Evolutionary conservation across 2,329 filamentous ascomycete genomes (phyloP), one percentile per base, ranked within the genome.

Genomic region (Scorias spongiosa): DNA sequence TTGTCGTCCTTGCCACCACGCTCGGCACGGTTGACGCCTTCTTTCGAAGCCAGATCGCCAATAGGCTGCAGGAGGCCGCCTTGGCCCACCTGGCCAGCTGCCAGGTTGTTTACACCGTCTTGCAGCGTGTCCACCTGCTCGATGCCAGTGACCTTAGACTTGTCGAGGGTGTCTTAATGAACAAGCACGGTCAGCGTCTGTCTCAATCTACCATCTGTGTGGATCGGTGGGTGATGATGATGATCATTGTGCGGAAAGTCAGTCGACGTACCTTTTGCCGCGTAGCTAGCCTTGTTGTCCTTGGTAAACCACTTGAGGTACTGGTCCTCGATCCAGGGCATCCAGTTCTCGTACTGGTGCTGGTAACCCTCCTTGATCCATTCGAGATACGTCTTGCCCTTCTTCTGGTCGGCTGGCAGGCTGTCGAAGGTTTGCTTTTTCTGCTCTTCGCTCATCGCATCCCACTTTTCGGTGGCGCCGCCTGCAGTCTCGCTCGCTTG

Each of bases 271-370:
- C 81, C 72, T 62, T 80, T 84, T 1, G 80, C 71, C 5, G 75
- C 68, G 55, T 85, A 85, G 57, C 74, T 80, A 5, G 79, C 74
- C 63, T 86, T 84, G 70, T 86, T 86, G 57, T 84, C 80, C 49
- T 79, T 80, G 54, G 79, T 82, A 62, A 84, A 84, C 69, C 75
- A 84, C 42, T 71, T 69, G 26, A 86, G 70, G 59, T 83, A 84
- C 46, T 76, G 62, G 59, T 86, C 81, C 61, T 86, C 81, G 45
- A 84, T 66, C 81, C 81, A 85, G 1, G 81, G 81, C 58, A 84
- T 72, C 81, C 81, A 86, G 54, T 65, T 71, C 57, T 85, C 80
- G 63, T 85, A 84, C 60, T 84, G 77, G 44, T 73, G 64, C 64
- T 82, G 78, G 68, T 84, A 85, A 42, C 72, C 76, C 45, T 77